Percentiles rank a stretch among this genome's conserved stretches.
phyloP scores from a whole-genome alignment of 2,329 filamentous ascomycete genomes.

The Cladorrhinum sp. region DNA sequence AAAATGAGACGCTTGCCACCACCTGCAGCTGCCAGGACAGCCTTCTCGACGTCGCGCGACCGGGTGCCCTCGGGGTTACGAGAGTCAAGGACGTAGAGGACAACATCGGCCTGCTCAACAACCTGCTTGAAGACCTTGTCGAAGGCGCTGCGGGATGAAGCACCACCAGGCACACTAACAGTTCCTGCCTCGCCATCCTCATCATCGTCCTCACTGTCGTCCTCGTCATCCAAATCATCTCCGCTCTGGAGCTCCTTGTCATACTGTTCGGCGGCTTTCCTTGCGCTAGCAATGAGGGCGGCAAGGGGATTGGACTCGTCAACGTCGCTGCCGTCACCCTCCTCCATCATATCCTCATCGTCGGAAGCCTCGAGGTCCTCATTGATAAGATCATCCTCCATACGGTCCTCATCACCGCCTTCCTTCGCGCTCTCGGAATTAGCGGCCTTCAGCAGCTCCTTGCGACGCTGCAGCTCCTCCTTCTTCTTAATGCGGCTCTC shows the following conservation, averaged over 20 bases:
- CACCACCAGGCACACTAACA: conserved; percentile 49
- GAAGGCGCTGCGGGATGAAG: conserved; percentile 77
- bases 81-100: conserved; percentile 90
- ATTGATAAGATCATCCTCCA: conserved; percentile 52
- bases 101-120: conserved; percentile 81
- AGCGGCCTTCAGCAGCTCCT: conserved; percentile 68
- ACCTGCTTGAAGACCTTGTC: conserved; percentile 97
- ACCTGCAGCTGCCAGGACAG: conserved; percentile 82
- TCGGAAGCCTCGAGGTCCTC: conserved; percentile 52
- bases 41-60: conserved; percentile 85
- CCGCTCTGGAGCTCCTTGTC: conserved; percentile 62
- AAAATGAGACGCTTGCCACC: conserved; percentile 86
- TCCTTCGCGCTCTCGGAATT: conserved; percentile 53
- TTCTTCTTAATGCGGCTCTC: conserved; percentile 77
- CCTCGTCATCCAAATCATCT: conserved; percentile 56
- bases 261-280: conserved; percentile 73
- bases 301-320: conserved; percentile 85
- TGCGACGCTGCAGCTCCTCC: conserved; percentile 69
- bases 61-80: conserved; percentile 87
- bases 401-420: conserved; percentile 47
- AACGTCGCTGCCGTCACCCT: conserved; percentile 53
- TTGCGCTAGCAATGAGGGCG: conserved; percentile 81
- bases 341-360: conserved; percentile 56
- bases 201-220: conserved; percentile 54
- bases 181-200: conserved; percentile 49